phyloP scores from a whole-genome alignment of 495 filamentous ascomycete species.

The Neurospora sp. region DNA sequence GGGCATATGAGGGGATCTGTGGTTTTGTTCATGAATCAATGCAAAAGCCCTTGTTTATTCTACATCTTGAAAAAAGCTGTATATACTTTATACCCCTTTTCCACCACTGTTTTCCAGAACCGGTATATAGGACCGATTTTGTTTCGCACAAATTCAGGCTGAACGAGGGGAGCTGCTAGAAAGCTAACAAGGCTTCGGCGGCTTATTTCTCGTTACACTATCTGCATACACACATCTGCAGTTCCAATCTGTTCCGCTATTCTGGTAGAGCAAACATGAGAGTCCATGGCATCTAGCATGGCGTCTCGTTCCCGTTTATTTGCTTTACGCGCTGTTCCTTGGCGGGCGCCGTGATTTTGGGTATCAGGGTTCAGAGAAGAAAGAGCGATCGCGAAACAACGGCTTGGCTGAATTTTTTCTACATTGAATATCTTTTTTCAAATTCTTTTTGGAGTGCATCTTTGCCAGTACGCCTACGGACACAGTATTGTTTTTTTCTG shows the following conservation, averaged over 20 bases:
- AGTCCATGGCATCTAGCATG: not conserved
- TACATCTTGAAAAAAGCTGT: not conserved
- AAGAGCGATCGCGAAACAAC: not conserved
- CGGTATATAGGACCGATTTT: not conserved
- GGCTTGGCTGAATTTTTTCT: not conserved
- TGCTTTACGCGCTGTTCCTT: not conserved
- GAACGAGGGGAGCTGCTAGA: not conserved
- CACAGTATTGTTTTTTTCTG: not conserved
- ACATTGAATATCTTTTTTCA: not conserved
- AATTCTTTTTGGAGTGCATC: not conserved
- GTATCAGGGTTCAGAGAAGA: not conserved
- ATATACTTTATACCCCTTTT: not conserved
- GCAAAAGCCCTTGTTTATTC: not conserved
- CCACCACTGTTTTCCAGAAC: not conserved
- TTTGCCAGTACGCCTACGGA: not conserved
- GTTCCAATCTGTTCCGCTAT: not conserved
- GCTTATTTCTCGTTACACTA: not conserved
- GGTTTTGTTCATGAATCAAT: not conserved
- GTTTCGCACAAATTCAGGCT: not conserved
- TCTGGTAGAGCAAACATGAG: not conserved
- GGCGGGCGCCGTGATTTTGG: not conserved
- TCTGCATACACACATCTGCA: not conserved
- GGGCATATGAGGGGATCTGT: not conserved
- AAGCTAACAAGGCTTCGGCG: not conserved
- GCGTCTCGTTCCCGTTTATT: not conserved